phyloP scores from a whole-genome alignment of 2,329 filamentous ascomycete genomes.

The Verticillium nubilum region DNA sequence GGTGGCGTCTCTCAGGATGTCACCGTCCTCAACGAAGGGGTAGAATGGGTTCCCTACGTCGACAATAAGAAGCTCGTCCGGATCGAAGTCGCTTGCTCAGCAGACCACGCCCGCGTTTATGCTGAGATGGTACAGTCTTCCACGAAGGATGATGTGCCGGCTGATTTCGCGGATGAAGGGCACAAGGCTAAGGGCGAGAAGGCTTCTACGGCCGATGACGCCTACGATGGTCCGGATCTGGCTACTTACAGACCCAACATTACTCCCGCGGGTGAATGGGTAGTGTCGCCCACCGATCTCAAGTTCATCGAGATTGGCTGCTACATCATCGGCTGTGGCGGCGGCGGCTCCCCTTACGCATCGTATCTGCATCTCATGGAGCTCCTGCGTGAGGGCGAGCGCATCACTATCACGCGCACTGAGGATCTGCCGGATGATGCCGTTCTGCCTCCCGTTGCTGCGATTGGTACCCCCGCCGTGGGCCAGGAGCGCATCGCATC shows the following conservation, averaged over 20 bases:
- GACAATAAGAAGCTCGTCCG: constrained; percentile 15
- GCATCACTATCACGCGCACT: constrained; percentile 12
- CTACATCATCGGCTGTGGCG: constrained; percentile 18
- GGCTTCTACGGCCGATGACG: neutral
- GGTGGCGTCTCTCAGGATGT: constrained; percentile 11
- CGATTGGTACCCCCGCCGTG: constrained; percentile 15
- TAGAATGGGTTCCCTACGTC: constrained; percentile 15
- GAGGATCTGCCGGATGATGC: constrained; percentile 15
- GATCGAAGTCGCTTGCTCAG: constrained; percentile 13
- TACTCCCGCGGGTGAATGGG: constrained; percentile 10
- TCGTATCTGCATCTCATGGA: constrained; percentile 14
- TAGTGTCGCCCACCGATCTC: constrained; percentile 15
- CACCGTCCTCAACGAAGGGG: constrained; percentile 14
- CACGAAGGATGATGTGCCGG: neutral
- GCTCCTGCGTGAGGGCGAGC: constrained; percentile 12
- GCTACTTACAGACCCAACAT: constrained; percentile 7
- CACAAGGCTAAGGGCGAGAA: neutral
- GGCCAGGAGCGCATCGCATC: constrained; percentile 14
- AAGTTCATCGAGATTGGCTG: constrained; percentile 17
- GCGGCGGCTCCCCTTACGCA: constrained; percentile 16
- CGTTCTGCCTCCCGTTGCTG: constrained; percentile 14
- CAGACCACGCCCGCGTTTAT: constrained; percentile 13
- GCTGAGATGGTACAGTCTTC: constrained; percentile 3
- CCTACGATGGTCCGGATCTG: constrained; percentile 2
- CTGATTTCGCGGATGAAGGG: neutral